These are phyloP conservation scores for Cladosporium sp. DNA, from an alignment of 2,329 filamentous ascomycete species.

Conservation along the genomic window DNA sequence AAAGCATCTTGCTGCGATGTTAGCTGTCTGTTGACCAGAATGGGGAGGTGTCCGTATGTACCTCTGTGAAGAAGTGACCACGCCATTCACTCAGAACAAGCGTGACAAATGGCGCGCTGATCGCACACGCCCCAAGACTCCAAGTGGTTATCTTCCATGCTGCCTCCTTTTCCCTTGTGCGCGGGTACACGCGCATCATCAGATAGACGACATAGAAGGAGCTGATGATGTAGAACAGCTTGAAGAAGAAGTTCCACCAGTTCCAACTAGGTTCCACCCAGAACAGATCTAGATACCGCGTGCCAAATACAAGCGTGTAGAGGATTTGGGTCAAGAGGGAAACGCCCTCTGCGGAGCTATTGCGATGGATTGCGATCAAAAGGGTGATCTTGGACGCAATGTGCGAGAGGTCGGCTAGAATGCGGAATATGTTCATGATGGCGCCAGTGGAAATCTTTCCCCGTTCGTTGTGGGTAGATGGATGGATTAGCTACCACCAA, in stretches of 20 bases:
- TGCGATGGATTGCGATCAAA: constrained; percentile 84
- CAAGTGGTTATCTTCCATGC: constrained; percentile 86
- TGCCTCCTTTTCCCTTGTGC: constrained; percentile 83
- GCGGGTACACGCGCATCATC: constrained; percentile 81
- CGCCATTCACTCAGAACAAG: constrained; percentile 55
- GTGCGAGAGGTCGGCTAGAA: constrained; percentile 80
- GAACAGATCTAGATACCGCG: constrained; percentile 75
- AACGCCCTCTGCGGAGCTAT: constrained; percentile 82
- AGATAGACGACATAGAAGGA: constrained; percentile 81
- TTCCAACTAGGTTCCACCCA: constrained; percentile 31
- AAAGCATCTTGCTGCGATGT: constrained; percentile 58
- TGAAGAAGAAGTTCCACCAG: constrained; percentile 70
- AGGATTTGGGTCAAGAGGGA: constrained; percentile 87
- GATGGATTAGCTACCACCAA: neutral
- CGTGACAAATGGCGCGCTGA: constrained; percentile 68
- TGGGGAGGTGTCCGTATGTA: neutral
- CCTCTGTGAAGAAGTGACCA: constrained; percentile 24
- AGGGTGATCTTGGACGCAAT: constrained; percentile 83
- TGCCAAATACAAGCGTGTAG: constrained; percentile 79
- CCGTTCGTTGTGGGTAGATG: neutral
- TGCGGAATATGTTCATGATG: constrained; percentile 52
- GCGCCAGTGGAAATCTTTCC: too few relatives aligned
- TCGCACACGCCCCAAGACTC: constrained; percentile 59
- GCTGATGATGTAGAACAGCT: constrained; percentile 80
- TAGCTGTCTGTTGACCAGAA: neutral